Evolutionary conservation across 768 basidiomycete genomes (phyloP), one percentile per base, ranked within the genome.

Genomic region (Lactarius vividus): DNA sequence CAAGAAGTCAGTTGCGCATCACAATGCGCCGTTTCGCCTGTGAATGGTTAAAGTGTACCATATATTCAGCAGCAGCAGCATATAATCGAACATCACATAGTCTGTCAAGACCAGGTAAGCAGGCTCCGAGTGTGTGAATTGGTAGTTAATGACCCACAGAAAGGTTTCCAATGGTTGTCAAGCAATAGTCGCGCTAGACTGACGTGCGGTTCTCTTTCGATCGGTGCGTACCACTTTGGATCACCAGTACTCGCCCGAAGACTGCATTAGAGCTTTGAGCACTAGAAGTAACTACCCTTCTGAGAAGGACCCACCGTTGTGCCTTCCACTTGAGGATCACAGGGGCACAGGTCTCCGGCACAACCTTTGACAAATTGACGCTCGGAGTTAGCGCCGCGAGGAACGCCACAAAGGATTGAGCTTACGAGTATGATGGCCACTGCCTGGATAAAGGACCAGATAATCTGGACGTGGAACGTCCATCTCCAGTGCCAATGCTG

Each of bases 261-360:
- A 53, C 86, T 87, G 63, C 3, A 46, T 16, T 39, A 15, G 42
- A 20, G 54, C 46, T 35, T 16, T 26, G 7, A 49, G 26, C 6
- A 35, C 11, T 35, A 26, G 23, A 26, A n/a, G n/a, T n/a, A n/a
- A n/a, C n/a, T 52, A 15, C 4, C 33, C 10, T 6, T 6, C 35
- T 35, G 35, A 35, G 35, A 35, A n/a, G 26, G 13, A 66, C 74
- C 65, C 63, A 85, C 88, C 77, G 79, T 42, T 70, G 73, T 16
- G 88, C 90, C 72, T 92, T 91, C 52, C 72, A 73, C 72, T 85
- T 83, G 39, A 84, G 73, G 8, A 94, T 76, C 9, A 86, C 79
- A 0, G 90, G 87, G 2, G 73, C 75, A 71, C 85, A 92, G 0
- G 91, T 91, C 77, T 94, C 92, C 1, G 88, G 88, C 0, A 90